phyloP scores from a whole-genome alignment of 1,139 yeast species.

The Taphrina sp. region DNA sequence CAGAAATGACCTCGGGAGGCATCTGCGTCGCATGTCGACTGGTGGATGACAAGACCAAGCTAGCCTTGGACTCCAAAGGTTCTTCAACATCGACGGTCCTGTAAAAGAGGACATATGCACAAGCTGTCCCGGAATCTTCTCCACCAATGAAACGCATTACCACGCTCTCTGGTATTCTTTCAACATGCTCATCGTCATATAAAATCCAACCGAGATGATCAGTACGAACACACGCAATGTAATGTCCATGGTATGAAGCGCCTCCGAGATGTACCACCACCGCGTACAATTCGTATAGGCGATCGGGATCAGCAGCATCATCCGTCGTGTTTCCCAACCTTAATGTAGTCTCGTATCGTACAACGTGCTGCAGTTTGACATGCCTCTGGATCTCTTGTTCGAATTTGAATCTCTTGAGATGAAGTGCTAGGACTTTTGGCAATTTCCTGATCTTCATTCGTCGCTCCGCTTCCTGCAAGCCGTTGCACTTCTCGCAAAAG shows the following conservation, averaged over 20 bases:
- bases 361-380: slow-evolving; percentile 82
- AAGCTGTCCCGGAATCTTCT: slow-evolving; percentile 80
- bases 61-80: slow-evolving; percentile 8
- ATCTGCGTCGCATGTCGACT: slow-evolving; percentile 22
- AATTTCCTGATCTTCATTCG: slow-evolving; percentile 76
- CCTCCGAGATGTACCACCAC: slow-evolving; percentile 94
- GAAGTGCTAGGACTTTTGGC: slow-evolving; percentile 77
- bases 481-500: slow-evolving; percentile 85
- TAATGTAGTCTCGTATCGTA: slow-evolving; percentile 72
- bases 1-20: slow-evolving; percentile 8
- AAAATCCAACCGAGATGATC: slow-evolving; percentile 80
- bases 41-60: slow-evolving; percentile 3
- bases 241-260: slow-evolving; percentile 97
- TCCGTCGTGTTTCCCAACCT: slow-evolving; percentile 74
- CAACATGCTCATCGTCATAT: slow-evolving; percentile 94
- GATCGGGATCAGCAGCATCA: slow-evolving; percentile 51
- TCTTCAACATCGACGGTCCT: slow-evolving; percentile 29
- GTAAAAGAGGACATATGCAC: slow-evolving; percentile 87
- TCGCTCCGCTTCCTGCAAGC: slow-evolving; percentile 91
- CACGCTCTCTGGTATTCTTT: slow-evolving; percentile 75
- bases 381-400: slow-evolving; percentile 77
- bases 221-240: slow-evolving; percentile 80
- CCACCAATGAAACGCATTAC: slow-evolving; percentile 80
- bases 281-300: slow-evolving; percentile 75
- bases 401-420: slow-evolving; percentile 86